These are phyloP conservation scores for Zygosaccharomyces siamensis DNA, from an alignment of 805 yeast genomes.

Conservation along the genomic window DNA sequence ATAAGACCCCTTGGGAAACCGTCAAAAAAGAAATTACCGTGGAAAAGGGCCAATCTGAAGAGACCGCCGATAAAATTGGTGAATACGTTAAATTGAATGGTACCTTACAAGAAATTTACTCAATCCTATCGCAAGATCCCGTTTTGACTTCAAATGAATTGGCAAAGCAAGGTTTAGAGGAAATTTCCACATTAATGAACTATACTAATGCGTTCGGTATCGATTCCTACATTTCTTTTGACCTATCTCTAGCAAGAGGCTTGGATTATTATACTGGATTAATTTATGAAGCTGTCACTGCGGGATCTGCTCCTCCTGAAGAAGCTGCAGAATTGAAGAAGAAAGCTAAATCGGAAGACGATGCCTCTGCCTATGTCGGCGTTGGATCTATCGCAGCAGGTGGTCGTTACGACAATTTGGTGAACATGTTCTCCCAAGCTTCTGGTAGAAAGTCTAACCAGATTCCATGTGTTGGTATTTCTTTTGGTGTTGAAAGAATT, in stretches of 20 bases:
- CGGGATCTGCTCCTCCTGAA: conserved; percentile 92
- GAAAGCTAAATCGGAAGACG: conserved; percentile 43
- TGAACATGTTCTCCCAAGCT: conserved; percentile 89
- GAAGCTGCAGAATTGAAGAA: conserved; percentile 66
- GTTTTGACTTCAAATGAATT: conserved; percentile 57
- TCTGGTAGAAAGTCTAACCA: conserved; percentile 72
- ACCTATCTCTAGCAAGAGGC: conserved; percentile 94
- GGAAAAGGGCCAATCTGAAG: conserved; percentile 87
- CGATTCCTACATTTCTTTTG: conserved; percentile 66
- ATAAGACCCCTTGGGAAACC: conserved; percentile 91
- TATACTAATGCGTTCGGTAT: conserved; percentile 83
- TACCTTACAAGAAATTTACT: conserved; percentile 57
- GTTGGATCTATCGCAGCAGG: conserved; percentile 99
- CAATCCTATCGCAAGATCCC: conserved; percentile 51
- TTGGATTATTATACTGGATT: conserved; percentile 96
- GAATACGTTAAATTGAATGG: conserved; percentile 86
- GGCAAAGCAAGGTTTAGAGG: conserved; percentile 77
- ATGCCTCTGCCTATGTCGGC: conserved; percentile 90
- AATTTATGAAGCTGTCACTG: conserved; percentile 93
- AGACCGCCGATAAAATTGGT: conserved; percentile 90
- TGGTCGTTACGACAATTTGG: conserved; percentile 94
- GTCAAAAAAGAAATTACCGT: conserved; percentile 88
- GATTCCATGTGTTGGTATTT: conserved; percentile 95
- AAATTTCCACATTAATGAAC: conserved; percentile 67
- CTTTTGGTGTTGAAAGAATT: conserved; percentile 94